phyloP scores from a whole-genome alignment of 148 eudicot species.

The Amaranthus hypochondriacus region DNA sequence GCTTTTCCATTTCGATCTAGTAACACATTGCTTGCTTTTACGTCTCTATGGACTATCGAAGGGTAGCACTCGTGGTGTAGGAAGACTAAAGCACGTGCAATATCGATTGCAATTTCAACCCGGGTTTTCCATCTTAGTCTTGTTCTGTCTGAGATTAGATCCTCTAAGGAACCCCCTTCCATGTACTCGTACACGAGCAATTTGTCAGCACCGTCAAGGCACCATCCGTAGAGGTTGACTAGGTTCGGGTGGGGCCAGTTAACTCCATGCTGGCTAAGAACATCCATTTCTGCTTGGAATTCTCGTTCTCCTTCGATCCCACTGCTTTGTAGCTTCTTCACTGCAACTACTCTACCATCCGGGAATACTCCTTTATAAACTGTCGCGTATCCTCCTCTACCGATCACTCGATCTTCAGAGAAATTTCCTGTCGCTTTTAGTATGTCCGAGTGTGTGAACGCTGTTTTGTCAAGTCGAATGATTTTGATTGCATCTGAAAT shows the following conservation, averaged over 20 bases:
- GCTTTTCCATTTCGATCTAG: slow-evolving; percentile 73
- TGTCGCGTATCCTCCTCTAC: slow-evolving; percentile 81
- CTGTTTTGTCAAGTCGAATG: slow-evolving; percentile 63
- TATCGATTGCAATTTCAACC: slow-evolving; percentile 58
- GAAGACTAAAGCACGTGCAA: slow-evolving; percentile 74
- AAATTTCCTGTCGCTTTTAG: slow-evolving; percentile 71
- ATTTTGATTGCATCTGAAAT: slow-evolving; percentile 53
- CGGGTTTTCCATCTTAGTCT: slow-evolving; percentile 52
- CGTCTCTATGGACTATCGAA: slow-evolving; percentile 80
- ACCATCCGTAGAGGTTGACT: slow-evolving; percentile 88
- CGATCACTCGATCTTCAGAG: slow-evolving; percentile 63
- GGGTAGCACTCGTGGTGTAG: slow-evolving; percentile 89
- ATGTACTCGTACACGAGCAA: slow-evolving; percentile 85
- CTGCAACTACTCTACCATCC: slow-evolving; percentile 83
- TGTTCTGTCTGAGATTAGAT: slow-evolving; percentile 45
- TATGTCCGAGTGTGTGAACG: slow-evolving; percentile 75
- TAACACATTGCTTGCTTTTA: slow-evolving; percentile 88
- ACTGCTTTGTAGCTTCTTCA: slow-evolving; percentile 74
- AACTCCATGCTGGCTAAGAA: slow-evolving; percentile 53
- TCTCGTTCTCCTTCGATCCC: slow-evolving; percentile 86
- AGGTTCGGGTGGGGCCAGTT: slow-evolving; percentile 97
- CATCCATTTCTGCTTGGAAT: slow-evolving; percentile 91
- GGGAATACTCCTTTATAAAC: slow-evolving; percentile 77
- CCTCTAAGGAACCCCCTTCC: slow-evolving; percentile 91
- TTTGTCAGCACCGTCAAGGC: slow-evolving; percentile 77